phyloP scores from a whole-genome alignment of 2,329 filamentous ascomycete species.

The Periglandula ipomoeae region DNA sequence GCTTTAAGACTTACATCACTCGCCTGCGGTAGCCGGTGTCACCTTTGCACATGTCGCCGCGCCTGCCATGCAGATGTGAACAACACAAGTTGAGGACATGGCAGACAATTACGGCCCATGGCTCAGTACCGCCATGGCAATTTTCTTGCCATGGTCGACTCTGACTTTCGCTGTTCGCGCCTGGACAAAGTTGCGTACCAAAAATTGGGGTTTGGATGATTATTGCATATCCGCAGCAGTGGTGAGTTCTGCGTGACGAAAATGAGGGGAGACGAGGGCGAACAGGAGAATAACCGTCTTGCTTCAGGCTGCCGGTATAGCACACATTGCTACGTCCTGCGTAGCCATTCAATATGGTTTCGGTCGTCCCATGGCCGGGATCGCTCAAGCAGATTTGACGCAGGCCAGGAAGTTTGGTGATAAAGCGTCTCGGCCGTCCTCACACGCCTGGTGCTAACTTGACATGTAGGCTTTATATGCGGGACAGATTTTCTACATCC shows the following conservation, averaged over 20 bases:
- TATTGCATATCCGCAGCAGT: conserved; percentile 5
- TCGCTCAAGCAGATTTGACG: background rate
- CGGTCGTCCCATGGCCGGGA: background rate
- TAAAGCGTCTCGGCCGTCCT: too few species aligned
- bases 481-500: conserved; percentile 5
- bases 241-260: conserved; percentile 4
- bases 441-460: too few species aligned
- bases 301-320: background rate
- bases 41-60: too few species aligned
- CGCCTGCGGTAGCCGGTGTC: background rate
- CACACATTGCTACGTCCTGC: background rate
- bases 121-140: conserved; percentile 9
- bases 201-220: conserved; percentile 11
- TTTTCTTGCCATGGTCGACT: conserved; percentile 10
- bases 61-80: too few species aligned
- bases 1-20: background rate
- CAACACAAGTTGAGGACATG: conserved; percentile 4
- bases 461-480: conserved; percentile 5
- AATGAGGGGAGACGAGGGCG: background rate
- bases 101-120: conserved; percentile 8
- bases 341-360: conserved; percentile 2
- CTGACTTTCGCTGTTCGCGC: conserved; percentile 7
- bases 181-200: conserved; percentile 10
- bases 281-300: background rate
- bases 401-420: background rate